phyloP scores from a whole-genome alignment of 1,139 yeast genomes.

The Saccharomycopsis phalli region DNA sequence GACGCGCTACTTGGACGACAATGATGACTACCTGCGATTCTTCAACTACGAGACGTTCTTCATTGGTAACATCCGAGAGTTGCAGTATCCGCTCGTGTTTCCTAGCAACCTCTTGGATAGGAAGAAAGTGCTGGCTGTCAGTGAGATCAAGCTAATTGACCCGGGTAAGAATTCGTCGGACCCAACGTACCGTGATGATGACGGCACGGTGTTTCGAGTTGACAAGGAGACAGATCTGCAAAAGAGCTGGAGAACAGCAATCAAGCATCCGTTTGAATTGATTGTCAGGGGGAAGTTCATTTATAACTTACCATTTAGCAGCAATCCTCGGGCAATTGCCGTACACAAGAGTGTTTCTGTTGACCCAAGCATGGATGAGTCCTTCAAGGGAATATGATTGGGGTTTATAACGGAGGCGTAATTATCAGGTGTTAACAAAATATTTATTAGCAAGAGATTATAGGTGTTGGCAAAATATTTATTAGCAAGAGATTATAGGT shows the following conservation, averaged over 20 bases:
- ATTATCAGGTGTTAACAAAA: too few relatives aligned
- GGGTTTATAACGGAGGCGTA: too few relatives aligned
- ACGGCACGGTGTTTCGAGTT: slow-evolving; percentile 15
- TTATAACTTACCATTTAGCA: slow-evolving; percentile 64
- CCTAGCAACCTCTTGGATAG: slow-evolving; percentile 72
- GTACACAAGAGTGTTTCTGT: slow-evolving; percentile 53
- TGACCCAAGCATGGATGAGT: slow-evolving; percentile 43
- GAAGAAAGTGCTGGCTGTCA: slow-evolving; percentile 45
- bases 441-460: too few relatives aligned
- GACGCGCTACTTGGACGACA: slow-evolving; percentile 32
- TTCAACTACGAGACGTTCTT: slow-evolving; percentile 51
- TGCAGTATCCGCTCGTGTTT: slow-evolving; percentile 70
- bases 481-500: too few relatives aligned
- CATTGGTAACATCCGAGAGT: slow-evolving; percentile 55
- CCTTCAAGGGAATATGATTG: too few relatives aligned
- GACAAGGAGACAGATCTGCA: slow-evolving; percentile 27
- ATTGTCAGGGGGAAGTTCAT: slow-evolving; percentile 75
- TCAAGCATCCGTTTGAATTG: slow-evolving; percentile 77
- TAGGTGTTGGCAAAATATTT: too few relatives aligned
- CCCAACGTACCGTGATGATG: slow-evolving; percentile 19
- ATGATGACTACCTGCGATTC: slow-evolving; percentile 19
- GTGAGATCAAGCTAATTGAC: slow-evolving; percentile 60
- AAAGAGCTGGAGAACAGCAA: slow-evolving; percentile 66
- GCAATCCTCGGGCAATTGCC: slow-evolving; percentile 46
- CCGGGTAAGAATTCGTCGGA: slow-evolving; percentile 67